These are phyloP conservation scores for Aspergillus caelatus DNA, from an alignment of 2,329 filamentous ascomycete species.

Conservation along the genomic window DNA sequence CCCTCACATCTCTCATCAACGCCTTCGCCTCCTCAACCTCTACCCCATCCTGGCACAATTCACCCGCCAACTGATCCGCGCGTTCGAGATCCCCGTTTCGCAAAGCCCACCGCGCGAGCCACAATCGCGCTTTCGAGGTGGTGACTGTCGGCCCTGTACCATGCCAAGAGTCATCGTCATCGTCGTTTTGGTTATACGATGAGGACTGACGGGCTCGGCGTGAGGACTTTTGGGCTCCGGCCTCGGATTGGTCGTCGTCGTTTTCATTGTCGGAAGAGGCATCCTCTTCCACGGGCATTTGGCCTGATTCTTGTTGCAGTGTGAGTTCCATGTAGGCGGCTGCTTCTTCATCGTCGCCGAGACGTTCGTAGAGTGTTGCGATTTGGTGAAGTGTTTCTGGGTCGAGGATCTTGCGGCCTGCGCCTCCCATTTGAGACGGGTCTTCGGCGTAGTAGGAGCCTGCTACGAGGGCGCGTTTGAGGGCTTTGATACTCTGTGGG, in stretches of 20 bases:
- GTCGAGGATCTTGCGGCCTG: conserved; percentile 67
- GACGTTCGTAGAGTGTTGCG: conserved; percentile 81
- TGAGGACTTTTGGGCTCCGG: conserved; percentile 37
- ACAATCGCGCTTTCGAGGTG: conserved; percentile 89
- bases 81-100: conserved; percentile 72
- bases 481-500: conserved; percentile 89
- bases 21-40: conserved; percentile 98
- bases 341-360: conserved; percentile 76
- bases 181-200: conserved; percentile 37
- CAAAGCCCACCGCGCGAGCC: conserved; percentile 85
- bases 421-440: conserved; percentile 22
- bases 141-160: conserved; percentile 86
- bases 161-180: conserved; percentile 43
- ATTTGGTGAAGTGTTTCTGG: conserved; percentile 91
- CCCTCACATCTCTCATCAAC: conserved; percentile 81
- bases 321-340: conserved; percentile 96
- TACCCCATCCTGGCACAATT: conserved; percentile 92
- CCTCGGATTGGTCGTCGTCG: conserved; percentile 32
- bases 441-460: conserved; percentile 74
- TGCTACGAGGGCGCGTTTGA: conserved; percentile 87
- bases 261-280: conserved; percentile 36
- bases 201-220: conserved; percentile 29
- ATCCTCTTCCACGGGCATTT: conserved; percentile 43
- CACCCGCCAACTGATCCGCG: conserved; percentile 79
- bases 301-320: conserved; percentile 85